Base-by-base conservation (phyloP, 331 rosid genomes). In the Acacia pycnantha region DNA sequence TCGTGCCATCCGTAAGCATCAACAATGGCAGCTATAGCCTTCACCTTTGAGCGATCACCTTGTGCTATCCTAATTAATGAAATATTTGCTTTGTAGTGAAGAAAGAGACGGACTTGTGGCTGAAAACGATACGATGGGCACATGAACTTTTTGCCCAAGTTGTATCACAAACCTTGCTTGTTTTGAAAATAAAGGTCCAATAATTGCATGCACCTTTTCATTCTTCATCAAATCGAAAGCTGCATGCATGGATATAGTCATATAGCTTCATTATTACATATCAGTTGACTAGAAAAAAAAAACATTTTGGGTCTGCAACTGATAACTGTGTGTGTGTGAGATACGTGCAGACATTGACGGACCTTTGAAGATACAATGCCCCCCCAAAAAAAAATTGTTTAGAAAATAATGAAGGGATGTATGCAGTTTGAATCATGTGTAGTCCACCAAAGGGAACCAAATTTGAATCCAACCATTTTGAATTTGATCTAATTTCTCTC, bases 61-160 rank as follows among this genome's bases (percentile, higher is more conserved):
- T 43, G 87, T 4, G 87, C 77, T 7, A 59, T 43, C 0, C 89
- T 81, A 22, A n/a, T n/a, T n/a, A n/a, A 83, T 67, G 69, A 86
- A 86, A 31, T 16, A 56, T 2, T 69, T 65, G 48, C 70, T 65
- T 16, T 12, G 70, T 6, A 27, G 7, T 18, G 86, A 70, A 16
- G 89, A 48, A 12, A 86, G 84, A 16, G 77, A 75, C 29, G 89
- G 82, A 22, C 86, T 82, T n/a, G 89, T 82, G 15, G 86, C 84
- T 0, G 84, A 59, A 56, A 82, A 79, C 6, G 84, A 82, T 37
- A 79, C 67, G 12, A 82, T 53, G 8, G 89, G 89, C 1, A 86
- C 80, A 1, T 76, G 43, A 54, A 65, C 19, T 65, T 82, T 79
- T 21, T 22, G 4, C 2, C 84, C 89, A 5, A 79, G 66, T 11